These are phyloP conservation scores for Rubroshorea leprosula DNA, from an alignment of 345 rosid genomes.

Conservation along the genomic window DNA sequence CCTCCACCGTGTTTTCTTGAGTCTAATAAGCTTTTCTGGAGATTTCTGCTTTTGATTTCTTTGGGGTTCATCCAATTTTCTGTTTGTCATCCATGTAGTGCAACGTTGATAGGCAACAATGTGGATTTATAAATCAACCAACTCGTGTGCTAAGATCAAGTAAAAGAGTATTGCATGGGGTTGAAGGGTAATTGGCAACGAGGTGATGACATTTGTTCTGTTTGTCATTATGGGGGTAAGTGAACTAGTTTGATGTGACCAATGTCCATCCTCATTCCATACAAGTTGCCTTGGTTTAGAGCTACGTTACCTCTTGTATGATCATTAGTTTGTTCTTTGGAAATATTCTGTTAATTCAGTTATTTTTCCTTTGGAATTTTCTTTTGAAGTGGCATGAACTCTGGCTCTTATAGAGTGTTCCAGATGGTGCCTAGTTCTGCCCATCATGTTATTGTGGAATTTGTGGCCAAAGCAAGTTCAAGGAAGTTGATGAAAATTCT, in stretches of 20 bases:
- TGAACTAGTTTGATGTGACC: slow-evolving; percentile 64
- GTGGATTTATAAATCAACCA: no score
- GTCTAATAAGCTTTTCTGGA: background rate
- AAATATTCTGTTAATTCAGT: background rate
- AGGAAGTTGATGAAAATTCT: slow-evolving; percentile 21
- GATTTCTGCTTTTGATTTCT: background rate
- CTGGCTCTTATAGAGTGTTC: slow-evolving; percentile 41
- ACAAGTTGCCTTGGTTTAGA: slow-evolving; percentile 57
- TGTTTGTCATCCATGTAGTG: no score
- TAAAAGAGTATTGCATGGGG: no score
- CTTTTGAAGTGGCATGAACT: slow-evolving; percentile 6
- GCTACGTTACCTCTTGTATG: slow-evolving; percentile 28
- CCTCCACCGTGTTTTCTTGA: background rate
- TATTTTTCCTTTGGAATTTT: background rate
- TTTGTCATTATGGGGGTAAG: slow-evolving; percentile 89
- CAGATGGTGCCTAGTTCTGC: slow-evolving; percentile 88
- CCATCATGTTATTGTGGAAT: slow-evolving; percentile 69
- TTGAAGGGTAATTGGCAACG: slow-evolving; percentile 26
- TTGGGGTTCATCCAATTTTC: background rate
- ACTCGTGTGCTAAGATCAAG: no score
- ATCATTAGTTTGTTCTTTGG: background rate
- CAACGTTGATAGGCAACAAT: slow-evolving; percentile 25
- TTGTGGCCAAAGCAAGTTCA: slow-evolving; percentile 36
- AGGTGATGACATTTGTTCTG: slow-evolving; percentile 53
- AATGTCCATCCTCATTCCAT: slow-evolving; percentile 87